A percentile compares a stretch with the other conserved stretches of the same genome.
These are phyloP conservation scores for Hypoxylon rubiginosum DNA, from an alignment of 2,329 filamentous ascomycete species.

Conservation along the genomic window DNA sequence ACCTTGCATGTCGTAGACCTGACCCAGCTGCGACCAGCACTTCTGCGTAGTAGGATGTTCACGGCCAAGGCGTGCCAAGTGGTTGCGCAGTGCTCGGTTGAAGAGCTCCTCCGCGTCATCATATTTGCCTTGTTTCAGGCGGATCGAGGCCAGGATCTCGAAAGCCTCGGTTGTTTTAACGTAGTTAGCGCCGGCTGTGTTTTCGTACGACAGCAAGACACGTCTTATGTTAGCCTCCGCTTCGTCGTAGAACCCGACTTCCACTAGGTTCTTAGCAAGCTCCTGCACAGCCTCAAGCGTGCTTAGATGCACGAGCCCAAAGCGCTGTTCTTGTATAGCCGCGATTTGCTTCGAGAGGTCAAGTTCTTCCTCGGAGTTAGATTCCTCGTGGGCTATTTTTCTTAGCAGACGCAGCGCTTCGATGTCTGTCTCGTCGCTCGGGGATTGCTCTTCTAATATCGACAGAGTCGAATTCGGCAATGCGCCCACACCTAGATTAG, in stretches of 20 bases:
- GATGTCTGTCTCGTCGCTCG: constrained; percentile 4
- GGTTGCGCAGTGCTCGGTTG: constrained; percentile 6
- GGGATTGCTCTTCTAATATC: neutral
- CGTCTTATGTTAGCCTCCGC: constrained; percentile 20
- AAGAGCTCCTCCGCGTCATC: constrained; percentile 14
- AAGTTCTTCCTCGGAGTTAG: constrained; percentile 6
- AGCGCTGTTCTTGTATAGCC: constrained; percentile 7
- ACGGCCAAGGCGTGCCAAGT: constrained; percentile 12
- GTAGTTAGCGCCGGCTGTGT: constrained; percentile 3
- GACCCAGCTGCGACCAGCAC: constrained; percentile 16
- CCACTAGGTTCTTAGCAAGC: constrained; percentile 7
- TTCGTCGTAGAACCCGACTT: constrained; percentile 22
- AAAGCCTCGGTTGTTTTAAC: constrained; percentile 4
- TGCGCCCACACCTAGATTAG: neutral
- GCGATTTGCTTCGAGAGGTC: constrained; percentile 16
- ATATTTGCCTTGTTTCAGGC: constrained; percentile 11
- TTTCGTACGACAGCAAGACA: constrained; percentile 18
- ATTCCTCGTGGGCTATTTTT: constrained; percentile 9
- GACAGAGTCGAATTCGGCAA: neutral
- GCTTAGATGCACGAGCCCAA: neutral
- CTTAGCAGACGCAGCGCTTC: constrained; percentile 2
- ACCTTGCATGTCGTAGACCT: constrained; percentile 13
- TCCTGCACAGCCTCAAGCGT: constrained; percentile 19
- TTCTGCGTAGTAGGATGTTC: constrained; percentile 16
- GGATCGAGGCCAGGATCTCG: constrained; percentile 11